A percentile compares a stretch with the other conserved stretches of the same genome.
These are phyloP conservation scores for Acacia acuminata DNA, from an alignment of 306 rosid genomes.

Conservation along the genomic window DNA sequence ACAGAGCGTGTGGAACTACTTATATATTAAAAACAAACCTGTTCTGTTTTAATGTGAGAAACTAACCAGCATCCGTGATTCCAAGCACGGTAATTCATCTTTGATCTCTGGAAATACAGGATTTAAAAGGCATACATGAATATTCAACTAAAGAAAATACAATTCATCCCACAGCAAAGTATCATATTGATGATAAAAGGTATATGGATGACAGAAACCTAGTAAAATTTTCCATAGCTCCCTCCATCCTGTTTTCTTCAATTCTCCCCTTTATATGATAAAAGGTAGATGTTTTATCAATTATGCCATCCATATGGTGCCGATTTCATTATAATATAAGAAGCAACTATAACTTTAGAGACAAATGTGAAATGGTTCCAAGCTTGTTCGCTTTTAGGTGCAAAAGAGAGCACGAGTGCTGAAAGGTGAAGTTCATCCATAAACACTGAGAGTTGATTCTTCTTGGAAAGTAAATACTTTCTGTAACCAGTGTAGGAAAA, in stretches of 20 bases:
- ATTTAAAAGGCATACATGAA: slow-evolving; percentile 25
- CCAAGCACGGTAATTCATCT: slow-evolving; percentile 98
- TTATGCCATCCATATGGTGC: slow-evolving; percentile 7
- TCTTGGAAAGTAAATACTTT: slow-evolving; percentile 59
- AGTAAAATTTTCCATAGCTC: slow-evolving; percentile 9
- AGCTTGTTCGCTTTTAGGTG: slow-evolving; percentile 87
- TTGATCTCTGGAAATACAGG: slow-evolving; percentile 63
- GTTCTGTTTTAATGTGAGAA: slow-evolving; percentile 65
- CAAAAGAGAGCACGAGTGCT: slow-evolving; percentile 73
- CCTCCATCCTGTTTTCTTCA: neutral
- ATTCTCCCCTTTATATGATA: neutral
- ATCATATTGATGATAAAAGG: slow-evolving; percentile 1
- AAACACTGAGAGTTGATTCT: slow-evolving; percentile 37
- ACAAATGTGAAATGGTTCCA: slow-evolving; percentile 46
- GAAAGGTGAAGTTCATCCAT: slow-evolving; percentile 74
- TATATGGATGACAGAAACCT: slow-evolving; percentile 18
- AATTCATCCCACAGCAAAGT: slow-evolving; percentile 9
- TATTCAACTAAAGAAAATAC: slow-evolving; percentile 19
- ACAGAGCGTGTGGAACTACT: neutral
- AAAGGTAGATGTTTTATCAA: neutral
- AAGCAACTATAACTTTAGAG: neutral
- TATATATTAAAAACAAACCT: slow-evolving; percentile 44
- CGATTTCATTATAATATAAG: slow-evolving; percentile 11
- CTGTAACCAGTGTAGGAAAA: slow-evolving; percentile 44
- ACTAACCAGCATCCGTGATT: slow-evolving; percentile 87